phyloP scores from a whole-genome alignment of 108 stramenopile species.

The Nannochloropsis gaditana region DNA sequence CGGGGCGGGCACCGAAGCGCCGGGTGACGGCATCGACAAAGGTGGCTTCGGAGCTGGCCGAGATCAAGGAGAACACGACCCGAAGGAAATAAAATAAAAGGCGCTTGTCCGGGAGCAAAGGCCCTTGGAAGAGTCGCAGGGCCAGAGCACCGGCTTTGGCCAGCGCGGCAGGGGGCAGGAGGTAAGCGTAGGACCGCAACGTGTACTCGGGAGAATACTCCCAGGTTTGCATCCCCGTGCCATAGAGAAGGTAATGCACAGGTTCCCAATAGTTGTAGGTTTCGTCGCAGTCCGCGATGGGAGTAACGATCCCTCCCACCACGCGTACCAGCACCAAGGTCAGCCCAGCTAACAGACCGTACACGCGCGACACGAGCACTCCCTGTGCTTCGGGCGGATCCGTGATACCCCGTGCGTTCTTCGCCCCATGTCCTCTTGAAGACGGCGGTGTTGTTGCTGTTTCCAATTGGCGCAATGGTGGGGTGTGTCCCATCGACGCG shows the following conservation, averaged over 20 bases:
- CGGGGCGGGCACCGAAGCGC: slow-evolving; percentile 30
- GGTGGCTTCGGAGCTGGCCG: slow-evolving; percentile 15
- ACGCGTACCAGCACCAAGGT: slow-evolving; percentile 32
- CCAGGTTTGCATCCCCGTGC: slow-evolving; percentile 76
- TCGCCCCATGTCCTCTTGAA: no score
- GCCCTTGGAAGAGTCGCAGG: neutral
- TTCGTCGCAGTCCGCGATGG: slow-evolving; percentile 91
- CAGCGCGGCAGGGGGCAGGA: slow-evolving; percentile 60
- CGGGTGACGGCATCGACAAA: slow-evolving; percentile 9
- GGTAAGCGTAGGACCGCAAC: slow-evolving; percentile 85
- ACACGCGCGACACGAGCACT: neutral
- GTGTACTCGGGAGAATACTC: slow-evolving; percentile 87
- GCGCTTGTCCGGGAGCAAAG: slow-evolving; percentile 36
- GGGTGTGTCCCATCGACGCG: no score
- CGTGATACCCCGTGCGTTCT: no score
- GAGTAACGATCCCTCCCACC: slow-evolving; percentile 36
- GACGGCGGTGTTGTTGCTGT: no score
- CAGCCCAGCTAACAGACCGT: neutral
- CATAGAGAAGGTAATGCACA: slow-evolving; percentile 76
- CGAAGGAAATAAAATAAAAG: slow-evolving; percentile 58
- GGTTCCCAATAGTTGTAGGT: slow-evolving; percentile 99
- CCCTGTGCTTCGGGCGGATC: no score
- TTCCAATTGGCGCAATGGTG: no score
- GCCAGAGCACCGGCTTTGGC: slow-evolving; percentile 28
- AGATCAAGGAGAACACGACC: slow-evolving; percentile 23